phyloP scores from a whole-genome alignment of 129 eudicot species.

The Deinandra increscens region DNA sequence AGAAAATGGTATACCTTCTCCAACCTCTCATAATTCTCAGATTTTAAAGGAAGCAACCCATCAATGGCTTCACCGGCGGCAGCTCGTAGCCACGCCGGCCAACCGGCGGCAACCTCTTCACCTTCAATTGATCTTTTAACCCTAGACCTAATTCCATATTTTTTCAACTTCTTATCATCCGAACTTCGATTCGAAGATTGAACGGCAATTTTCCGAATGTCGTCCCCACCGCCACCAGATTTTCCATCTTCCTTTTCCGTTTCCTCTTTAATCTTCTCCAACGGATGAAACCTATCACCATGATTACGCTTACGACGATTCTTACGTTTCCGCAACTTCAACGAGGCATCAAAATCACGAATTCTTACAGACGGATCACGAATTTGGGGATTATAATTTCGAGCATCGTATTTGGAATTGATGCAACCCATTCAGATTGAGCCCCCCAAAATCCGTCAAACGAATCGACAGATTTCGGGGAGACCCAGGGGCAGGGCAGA shows the following conservation, averaged over 20 bases:
- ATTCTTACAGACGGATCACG: no score
- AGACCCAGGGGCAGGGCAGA: slow-evolving; percentile 16
- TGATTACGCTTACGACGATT: background rate
- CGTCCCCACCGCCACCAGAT: background rate
- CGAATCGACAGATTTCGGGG: slow-evolving; percentile 37
- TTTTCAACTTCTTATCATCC: no score
- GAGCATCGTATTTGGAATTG: slow-evolving; percentile 42
- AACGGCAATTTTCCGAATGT: no score
- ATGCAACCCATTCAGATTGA: slow-evolving; percentile 62
- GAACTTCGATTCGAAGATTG: no score
- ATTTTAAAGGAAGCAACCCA: slow-evolving; percentile 70
- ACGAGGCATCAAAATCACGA: slow-evolving; percentile 9
- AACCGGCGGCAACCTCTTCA: slow-evolving; percentile 61
- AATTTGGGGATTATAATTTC: no score
- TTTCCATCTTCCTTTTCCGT: slow-evolving; percentile 38
- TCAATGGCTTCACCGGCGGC: slow-evolving; percentile 74
- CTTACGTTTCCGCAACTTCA: slow-evolving; percentile 17
- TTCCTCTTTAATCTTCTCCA: slow-evolving; percentile 48
- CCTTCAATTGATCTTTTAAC: slow-evolving; percentile 42
- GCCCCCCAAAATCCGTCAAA: slow-evolving; percentile 51
- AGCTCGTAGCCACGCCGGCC: slow-evolving; percentile 75
- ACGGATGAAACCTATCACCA: background rate
- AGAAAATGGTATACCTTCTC: slow-evolving; percentile 70
- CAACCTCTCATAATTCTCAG: slow-evolving; percentile 57
- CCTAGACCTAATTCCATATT: slow-evolving; percentile 29